A percentile compares a stretch with the other conserved stretches of the same genome.
Conservation (phyloP, 2,329 filamentous ascomycete genomes). For the Fusarium mangiferae region DNA sequence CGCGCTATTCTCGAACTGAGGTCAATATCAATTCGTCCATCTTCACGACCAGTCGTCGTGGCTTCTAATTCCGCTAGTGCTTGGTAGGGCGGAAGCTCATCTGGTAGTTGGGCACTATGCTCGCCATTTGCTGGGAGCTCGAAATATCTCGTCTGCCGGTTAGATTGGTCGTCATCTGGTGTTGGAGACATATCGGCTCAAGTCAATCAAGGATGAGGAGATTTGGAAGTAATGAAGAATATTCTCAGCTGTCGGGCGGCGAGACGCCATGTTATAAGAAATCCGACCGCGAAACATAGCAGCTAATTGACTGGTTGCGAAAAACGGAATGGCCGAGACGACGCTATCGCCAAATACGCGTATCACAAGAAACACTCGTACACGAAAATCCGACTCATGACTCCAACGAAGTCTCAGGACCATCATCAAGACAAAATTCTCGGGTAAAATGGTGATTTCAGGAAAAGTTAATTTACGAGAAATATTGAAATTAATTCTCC, state of each 20-base stretch:
- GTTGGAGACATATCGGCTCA: background rate
- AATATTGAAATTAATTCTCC: background rate
- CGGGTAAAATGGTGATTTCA: background rate
- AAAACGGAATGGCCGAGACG: background rate
- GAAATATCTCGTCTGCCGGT: background rate
- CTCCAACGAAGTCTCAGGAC: background rate
- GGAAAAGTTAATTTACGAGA: background rate
- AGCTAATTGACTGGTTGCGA: too few species aligned
- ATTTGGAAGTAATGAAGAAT: accelerated
- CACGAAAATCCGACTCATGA: background rate
- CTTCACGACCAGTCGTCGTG: background rate
- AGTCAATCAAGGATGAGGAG: background rate
- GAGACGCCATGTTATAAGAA: background rate
- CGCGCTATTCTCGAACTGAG: conserved; percentile 9
- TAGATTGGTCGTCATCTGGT: background rate
- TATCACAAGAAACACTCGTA: background rate
- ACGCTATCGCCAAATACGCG: background rate
- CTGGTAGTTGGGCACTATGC: background rate
- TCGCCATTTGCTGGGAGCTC: background rate
- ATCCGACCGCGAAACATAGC: background rate
- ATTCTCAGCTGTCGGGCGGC: background rate
- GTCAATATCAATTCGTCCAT: conserved; percentile 18
- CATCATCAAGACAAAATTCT: background rate
- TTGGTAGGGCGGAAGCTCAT: background rate
- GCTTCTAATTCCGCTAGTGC: background rate